A percentile compares a stretch with the other conserved stretches of the same genome.
phyloP scores from a whole-genome alignment of 2,329 filamentous ascomycete species.

The Sporothrix luriei region DNA sequence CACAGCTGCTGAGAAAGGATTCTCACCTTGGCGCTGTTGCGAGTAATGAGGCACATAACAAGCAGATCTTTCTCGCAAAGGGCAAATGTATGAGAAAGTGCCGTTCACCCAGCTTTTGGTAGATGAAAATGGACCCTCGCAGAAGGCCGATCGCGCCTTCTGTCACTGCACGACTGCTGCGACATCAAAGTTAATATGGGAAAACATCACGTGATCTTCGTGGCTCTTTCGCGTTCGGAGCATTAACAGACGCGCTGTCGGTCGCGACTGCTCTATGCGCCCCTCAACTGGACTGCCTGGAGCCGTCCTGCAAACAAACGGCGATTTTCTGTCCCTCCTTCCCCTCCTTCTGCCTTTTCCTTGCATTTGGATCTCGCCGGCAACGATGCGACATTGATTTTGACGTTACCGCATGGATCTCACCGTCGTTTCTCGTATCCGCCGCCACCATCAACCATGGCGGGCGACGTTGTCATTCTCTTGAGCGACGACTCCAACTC shows the following conservation, averaged over 20 bases:
- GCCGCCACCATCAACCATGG: neutral
- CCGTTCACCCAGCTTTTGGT: too few species aligned
- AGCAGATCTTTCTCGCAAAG: too few species aligned
- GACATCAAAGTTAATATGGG: too few species aligned
- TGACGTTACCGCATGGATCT: neutral
- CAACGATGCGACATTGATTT: neutral
- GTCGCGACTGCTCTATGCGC: conserved; percentile 6
- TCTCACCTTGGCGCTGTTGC: too few species aligned
- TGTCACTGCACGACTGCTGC: too few species aligned
- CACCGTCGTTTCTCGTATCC: neutral
- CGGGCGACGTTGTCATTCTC: conserved; percentile 15
- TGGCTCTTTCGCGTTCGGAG: neutral
- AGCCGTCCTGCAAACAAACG: neutral
- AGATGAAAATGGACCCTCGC: too few species aligned
- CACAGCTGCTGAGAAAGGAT: too few species aligned
- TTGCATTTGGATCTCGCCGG: neutral
- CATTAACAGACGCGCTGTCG: conserved; percentile 13
- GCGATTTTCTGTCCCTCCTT: neutral
- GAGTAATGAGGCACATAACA: too few species aligned
- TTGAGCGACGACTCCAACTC: conserved; percentile 22
- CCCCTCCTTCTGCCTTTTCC: neutral
- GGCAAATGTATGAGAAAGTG: too few species aligned
- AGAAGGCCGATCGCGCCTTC: too few species aligned
- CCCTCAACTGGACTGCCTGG: neutral
- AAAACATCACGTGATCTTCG: neutral